Percentiles rank a stretch among this genome's conserved stretches.
These are phyloP conservation scores for Pseudogymnoascus sp. DNA, from an alignment of 2,329 filamentous ascomycete species.

Conservation along the genomic window DNA sequence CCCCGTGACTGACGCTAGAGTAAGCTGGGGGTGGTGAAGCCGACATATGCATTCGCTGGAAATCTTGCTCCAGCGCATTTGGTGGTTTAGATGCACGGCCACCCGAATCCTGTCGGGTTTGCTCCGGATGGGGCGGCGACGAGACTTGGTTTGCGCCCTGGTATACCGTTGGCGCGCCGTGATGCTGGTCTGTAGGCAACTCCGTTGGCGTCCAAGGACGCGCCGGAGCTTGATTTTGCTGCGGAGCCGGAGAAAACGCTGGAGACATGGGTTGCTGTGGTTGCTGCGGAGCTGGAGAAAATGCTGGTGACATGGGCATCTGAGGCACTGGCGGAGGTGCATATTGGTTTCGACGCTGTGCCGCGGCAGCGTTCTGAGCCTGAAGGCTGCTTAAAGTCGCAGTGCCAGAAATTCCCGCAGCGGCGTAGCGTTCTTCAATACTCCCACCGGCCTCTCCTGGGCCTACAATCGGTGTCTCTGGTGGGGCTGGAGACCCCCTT, in stretches of 20 bases:
- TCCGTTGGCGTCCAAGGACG: constrained; percentile 96
- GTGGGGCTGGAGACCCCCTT: constrained; percentile 87
- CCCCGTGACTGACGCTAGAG: constrained; percentile 60
- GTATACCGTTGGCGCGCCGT: constrained; percentile 86
- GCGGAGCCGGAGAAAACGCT: constrained; percentile 22
- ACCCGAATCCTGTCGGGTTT: constrained; percentile 24
- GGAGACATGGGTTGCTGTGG: constrained; percentile 30
- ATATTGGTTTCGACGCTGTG: constrained; percentile 77
- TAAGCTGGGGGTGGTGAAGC: constrained; percentile 94
- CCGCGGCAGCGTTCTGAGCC: constrained; percentile 70
- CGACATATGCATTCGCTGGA: constrained; percentile 71
- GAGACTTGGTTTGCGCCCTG: constrained; percentile 71
- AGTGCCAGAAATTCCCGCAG: constrained; percentile 80
- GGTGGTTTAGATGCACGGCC: constrained; percentile 40
- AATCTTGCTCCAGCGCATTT: constrained; percentile 77
- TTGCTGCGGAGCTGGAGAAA: constrained; percentile 25
- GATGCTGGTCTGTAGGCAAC: constrained; percentile 73
- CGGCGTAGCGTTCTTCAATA: constrained; percentile 87
- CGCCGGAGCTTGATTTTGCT: constrained; percentile 29
- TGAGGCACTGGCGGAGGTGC: constrained; percentile 41
- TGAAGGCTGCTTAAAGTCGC: constrained; percentile 70
- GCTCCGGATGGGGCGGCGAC: constrained; percentile 37
- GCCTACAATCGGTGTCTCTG: constrained; percentile 79
- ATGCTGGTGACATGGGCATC: constrained; percentile 26
- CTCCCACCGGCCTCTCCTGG: constrained; percentile 66